Evolutionary conservation across 2,329 filamentous ascomycete species (phyloP).

Genomic region (Ophiognomonia clavigignenti-juglandacearum): DNA sequence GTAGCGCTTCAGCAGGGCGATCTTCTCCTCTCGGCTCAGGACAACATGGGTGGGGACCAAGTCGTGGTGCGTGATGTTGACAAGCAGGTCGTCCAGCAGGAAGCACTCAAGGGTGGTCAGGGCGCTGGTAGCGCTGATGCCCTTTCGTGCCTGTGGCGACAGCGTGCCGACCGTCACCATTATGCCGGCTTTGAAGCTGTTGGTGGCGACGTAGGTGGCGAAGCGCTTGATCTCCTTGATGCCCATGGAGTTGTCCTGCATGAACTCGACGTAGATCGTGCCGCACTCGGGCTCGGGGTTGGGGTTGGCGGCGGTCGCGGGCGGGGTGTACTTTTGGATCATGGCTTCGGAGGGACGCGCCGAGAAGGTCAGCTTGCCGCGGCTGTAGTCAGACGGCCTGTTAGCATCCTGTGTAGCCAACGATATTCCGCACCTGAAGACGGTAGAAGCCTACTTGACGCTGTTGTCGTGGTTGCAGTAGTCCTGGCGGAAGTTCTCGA

Average conservation of each 20-base stretch:
- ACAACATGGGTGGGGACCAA: slow-evolving; percentile 91
- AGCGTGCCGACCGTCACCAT: slow-evolving; percentile 81
- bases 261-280: slow-evolving; percentile 91
- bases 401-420: slow-evolving; percentile 2
- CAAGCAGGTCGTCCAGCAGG: slow-evolving; percentile 88
- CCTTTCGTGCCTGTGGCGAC: slow-evolving; percentile 81
- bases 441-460: slow-evolving; percentile 61
- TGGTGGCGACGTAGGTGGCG: slow-evolving; percentile 72
- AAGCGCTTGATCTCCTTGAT: slow-evolving; percentile 91
- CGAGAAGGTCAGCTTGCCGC: slow-evolving; percentile 79
- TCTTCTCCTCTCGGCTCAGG: slow-evolving; percentile 86
- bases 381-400: slow-evolving; percentile 46
- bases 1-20: slow-evolving; percentile 79
- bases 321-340: slow-evolving; percentile 76
- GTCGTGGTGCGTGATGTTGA: slow-evolving; percentile 98
- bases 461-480: slow-evolving; percentile 70
- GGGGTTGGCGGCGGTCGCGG: slow-evolving; percentile 63
- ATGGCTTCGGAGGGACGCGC: slow-evolving; percentile 79
- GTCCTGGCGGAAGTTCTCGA: slow-evolving; percentile 72
- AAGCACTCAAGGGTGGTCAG: slow-evolving; percentile 88
- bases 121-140: slow-evolving; percentile 71
- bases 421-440: not conserved
- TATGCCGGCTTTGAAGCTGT: slow-evolving; percentile 85
- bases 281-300: slow-evolving; percentile 72
- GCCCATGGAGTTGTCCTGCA: slow-evolving; percentile 70